phyloP scores from a whole-genome alignment of 1,284 basidiomycete species.

The Papiliotrema nemorosa region DNA sequence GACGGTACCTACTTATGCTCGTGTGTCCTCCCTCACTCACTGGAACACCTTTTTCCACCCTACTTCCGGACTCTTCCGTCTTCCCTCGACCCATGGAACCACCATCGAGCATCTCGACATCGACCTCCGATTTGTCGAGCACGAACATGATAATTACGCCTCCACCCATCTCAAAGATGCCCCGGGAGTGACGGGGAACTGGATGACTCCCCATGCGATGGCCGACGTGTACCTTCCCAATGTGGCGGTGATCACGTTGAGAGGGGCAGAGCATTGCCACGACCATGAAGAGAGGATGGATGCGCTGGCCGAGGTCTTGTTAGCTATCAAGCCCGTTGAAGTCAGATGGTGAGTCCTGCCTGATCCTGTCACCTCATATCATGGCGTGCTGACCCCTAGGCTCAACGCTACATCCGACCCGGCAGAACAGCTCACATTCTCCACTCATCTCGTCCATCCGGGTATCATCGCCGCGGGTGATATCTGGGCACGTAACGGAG shows the following conservation, averaged over 20 bases:
- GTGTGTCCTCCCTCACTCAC: slow-evolving; percentile 23
- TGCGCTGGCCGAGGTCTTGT: slow-evolving; percentile 27
- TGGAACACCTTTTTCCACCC: slow-evolving; percentile 37
- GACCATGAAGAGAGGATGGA: slow-evolving; percentile 34
- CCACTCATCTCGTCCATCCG: slow-evolving; percentile 39
- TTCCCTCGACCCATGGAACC: slow-evolving; percentile 18
- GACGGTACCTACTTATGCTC: slow-evolving; percentile 20
- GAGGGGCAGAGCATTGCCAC: slow-evolving; percentile 35
- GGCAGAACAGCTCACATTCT: slow-evolving; percentile 28
- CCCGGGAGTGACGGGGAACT: not conserved
- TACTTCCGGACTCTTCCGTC: slow-evolving; percentile 25
- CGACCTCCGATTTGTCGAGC: slow-evolving; percentile 36
- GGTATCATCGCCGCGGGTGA: slow-evolving; percentile 39
- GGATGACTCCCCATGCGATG: not conserved
- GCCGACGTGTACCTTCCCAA: slow-evolving; percentile 22
- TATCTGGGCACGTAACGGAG: slow-evolving; percentile 26
- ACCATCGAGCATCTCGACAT: slow-evolving; percentile 38
- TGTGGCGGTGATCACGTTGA: slow-evolving; percentile 24
- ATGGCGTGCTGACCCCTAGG: slow-evolving; percentile 20
- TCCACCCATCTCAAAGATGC: not conserved
- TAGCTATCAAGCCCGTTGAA: slow-evolving; percentile 30
- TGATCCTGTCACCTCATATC: too few relatives aligned
- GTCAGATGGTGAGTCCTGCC: slow-evolving; percentile 30
- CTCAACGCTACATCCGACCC: slow-evolving; percentile 28
- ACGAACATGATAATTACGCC: slow-evolving; percentile 6